These are phyloP conservation scores for Fagus crenata DNA, from an alignment of 306 rosid species.

Conservation along the genomic window DNA sequence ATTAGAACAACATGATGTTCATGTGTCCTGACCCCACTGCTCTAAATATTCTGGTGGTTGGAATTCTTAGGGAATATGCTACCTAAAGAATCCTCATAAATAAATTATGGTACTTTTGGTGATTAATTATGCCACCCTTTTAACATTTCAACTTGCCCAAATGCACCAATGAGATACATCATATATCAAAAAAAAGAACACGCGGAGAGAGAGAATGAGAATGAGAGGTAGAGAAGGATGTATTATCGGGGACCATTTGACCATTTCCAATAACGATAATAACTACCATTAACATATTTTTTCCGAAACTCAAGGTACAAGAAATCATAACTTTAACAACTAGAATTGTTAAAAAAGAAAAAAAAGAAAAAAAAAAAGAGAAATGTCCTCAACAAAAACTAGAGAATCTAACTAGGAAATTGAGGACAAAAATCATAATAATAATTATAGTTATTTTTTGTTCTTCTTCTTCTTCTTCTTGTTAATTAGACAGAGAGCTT, in stretches of 20 bases:
- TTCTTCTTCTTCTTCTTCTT: neutral
- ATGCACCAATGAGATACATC: no score
- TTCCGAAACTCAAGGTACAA: conserved; percentile 34
- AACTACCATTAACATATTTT: conserved; percentile 57
- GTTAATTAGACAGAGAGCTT: conserved; percentile 20
- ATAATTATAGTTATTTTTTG: conserved; percentile 20
- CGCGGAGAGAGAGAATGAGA: conserved; percentile 15
- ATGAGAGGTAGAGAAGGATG: conserved; percentile 8
- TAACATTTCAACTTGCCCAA: neutral
- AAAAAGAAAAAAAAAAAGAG: conserved; percentile 10
- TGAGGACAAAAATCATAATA: neutral
- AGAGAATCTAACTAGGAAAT: neutral
- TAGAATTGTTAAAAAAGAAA: conserved; percentile 16
- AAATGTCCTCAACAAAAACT: neutral
- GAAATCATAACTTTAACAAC: conserved; percentile 29
- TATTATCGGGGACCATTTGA: neutral
- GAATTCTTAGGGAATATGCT: no score
- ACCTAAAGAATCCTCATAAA: no score
- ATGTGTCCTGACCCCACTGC: neutral
- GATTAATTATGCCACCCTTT: neutral
- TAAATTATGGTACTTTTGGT: neutral
- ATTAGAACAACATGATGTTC: neutral
- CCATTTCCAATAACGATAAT: conserved; percentile 41
- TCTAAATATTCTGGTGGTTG: neutral
- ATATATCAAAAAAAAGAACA: conserved; percentile 1